Conservation (phyloP, 139 green algal species). For the Chlorella vulgaris region DNA sequence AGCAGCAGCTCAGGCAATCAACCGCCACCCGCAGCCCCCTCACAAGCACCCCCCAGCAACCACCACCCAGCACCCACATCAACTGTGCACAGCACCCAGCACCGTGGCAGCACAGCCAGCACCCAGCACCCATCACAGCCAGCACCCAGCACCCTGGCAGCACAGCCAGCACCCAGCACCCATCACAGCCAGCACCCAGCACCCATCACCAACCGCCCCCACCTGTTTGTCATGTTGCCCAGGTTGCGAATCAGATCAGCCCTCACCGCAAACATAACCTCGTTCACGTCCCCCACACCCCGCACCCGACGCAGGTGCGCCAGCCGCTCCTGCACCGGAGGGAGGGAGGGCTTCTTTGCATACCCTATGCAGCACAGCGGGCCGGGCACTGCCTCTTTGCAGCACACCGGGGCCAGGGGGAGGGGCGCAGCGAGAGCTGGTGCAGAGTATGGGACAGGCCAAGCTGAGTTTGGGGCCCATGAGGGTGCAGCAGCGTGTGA, state of each 20-base stretch:
- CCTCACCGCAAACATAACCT: slow-evolving; percentile 79
- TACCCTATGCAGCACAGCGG: no score
- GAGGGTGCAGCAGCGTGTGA: no score
- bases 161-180: no score
- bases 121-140: no score
- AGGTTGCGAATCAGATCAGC: slow-evolving; percentile 94
- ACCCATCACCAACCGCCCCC: slow-evolving; percentile 27
- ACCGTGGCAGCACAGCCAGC: neutral
- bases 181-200: neutral
- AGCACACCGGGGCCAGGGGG: no score
- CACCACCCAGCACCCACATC: neutral
- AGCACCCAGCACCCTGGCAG: no score
- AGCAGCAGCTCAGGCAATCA: neutral
- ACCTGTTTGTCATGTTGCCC: slow-evolving; percentile 80
- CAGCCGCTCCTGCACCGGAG: slow-evolving; percentile 13
- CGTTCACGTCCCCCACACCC: slow-evolving; percentile 36
- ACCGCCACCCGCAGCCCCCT: neutral
- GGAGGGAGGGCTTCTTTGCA: no score
- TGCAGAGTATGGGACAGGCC: no score
- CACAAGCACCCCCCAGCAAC: neutral
- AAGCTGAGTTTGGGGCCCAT: no score
- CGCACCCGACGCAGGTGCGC: slow-evolving; percentile 63
- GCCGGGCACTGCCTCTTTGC: no score
- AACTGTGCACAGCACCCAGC: neutral
- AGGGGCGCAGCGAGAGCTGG: no score